Base-by-base conservation (phyloP, 768 basidiomycete genomes). In the Pholiota conissans region DNA sequence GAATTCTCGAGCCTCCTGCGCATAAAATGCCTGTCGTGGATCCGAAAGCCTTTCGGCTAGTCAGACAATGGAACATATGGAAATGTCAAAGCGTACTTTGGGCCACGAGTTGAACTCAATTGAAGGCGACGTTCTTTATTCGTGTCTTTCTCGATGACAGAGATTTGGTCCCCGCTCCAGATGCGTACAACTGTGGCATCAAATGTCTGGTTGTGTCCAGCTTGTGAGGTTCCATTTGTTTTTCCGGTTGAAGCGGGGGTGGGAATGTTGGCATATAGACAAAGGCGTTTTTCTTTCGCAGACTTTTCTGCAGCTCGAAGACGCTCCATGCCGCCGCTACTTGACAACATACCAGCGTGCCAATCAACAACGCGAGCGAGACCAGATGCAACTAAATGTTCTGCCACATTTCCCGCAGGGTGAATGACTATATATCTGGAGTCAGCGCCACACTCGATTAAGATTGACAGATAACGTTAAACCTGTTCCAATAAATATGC, bases 311-410 rank as follows among this genome's bases (percentile, higher is more conserved):
- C 93, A 1, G 85, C 83, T 51, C 95, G 86, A 27, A 98, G 81
- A 39, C 85, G 86, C 65, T 95, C 93, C 84, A 98, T 92, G 4
- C 85, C 90, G 37, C 94, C 94, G 51, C 81, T 78, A 52, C 79
- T 83, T 0, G 93, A 86, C 20, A 99, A 84, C 83, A 98, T 90
- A 20, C 95, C 95, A 14, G 96, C 95, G 70, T 99, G 96, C 95
- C 95, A 98, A 69, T 96, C 95, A 57, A 98, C 89, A 49, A 98
- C 82, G 56, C 93, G 89, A 16, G 95, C 96, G 1, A 98, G 79
- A 27, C 96, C 95, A 45, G 85, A 83, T 3, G 82, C 84, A 27
- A 93, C 86, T 35, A 99, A 79, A 71, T 90, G 86, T 64, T 96
- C 93, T 11, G 94, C 95, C 24, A 99, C 89, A 72, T 97, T 97